Evolutionary conservation across 176 grass and related monocot species (phyloP).

Genomic region (Eremochloa ophiuroides): DNA sequence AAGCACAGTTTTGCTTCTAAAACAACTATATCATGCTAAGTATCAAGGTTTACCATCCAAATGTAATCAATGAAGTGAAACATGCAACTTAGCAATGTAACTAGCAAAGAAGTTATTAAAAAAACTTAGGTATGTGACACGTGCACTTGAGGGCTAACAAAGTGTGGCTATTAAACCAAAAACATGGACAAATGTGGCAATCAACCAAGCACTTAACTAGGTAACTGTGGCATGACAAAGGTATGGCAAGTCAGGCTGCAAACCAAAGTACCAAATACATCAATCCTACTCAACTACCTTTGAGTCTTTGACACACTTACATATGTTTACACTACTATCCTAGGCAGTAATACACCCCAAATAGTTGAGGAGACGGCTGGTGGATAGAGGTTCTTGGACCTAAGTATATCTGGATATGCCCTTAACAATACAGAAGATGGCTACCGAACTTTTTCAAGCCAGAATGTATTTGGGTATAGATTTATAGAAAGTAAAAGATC

Average conservation of each 20-base stretch:
- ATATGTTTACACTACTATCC: not conserved
- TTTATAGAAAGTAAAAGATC: too few relatives aligned
- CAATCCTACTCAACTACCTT: not conserved
- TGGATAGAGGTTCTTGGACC: not conserved
- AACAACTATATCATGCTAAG: constrained; percentile 1
- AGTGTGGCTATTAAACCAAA: not conserved
- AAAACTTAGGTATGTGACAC: not conserved
- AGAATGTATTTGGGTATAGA: too few relatives aligned
- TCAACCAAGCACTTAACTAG: not conserved
- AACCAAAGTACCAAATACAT: not conserved
- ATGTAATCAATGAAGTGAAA: not conserved
- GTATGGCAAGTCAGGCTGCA: not conserved
- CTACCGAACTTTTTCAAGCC: too few relatives aligned
- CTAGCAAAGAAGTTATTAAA: not conserved
- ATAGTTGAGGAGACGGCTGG: not conserved
- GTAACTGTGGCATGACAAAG: not conserved
- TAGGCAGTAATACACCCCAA: not conserved
- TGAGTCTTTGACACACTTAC: not conserved
- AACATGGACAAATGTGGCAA: not conserved
- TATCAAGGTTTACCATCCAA: not conserved
- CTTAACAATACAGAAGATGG: too few relatives aligned
- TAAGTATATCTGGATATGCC: not conserved
- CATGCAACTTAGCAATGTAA: not conserved
- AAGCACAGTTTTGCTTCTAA: not conserved
- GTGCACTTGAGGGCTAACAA: not conserved